Evolutionary conservation across 1,139 yeast genomes (phyloP), one percentile per base, ranked within the genome.

Genomic region (Scheffersomyces cryptocercus): DNA sequence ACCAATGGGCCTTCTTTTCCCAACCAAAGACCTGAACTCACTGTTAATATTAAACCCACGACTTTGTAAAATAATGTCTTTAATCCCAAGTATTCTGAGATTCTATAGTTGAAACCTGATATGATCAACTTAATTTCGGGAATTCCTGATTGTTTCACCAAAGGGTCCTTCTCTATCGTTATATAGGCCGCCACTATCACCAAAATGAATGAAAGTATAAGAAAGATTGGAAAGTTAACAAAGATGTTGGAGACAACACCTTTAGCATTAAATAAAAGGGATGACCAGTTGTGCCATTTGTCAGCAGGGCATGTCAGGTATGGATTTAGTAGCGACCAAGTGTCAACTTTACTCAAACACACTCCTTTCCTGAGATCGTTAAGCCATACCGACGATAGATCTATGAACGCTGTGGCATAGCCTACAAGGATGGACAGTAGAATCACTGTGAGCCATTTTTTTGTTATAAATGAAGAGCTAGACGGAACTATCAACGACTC

Each of bases 1-100:
- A 89, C 96, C 45, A 93, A 70, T 0, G 98, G 98, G 1, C 97
- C 98, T 57, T 91, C 98, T 58, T 86, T 87, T 9, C 98, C 97
- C 5, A 89, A 75, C 87, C 96, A 88, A 2, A 91, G 61, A 0
- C 97, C 97, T 1, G 95, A 81, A 16, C 95, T 83, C 11, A 88
- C 86, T 33, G 84, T 84, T 39, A 85, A 65, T 31, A 83, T 65
- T 47, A 86, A 65, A 20, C 89, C 85, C 3, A 70, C 40, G 2
- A 75, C 67, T 54, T 85, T 85, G 48, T 70, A 66, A 1, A 75
- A 32, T 12, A 85, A 66, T 1, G 85, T 73, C 15, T 58, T 58
- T 8, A 70, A 46, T 2, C 82, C 77, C 41, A 85, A 62, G 50
- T 82, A 80, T 6, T 65, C 67, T 10, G 67, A 56, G 14, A 70